Evolutionary conservation across 2,329 filamentous ascomycete species (phyloP), one percentile per base, ranked within the genome.

Genomic region (Sclerotinia subarctica): DNA sequence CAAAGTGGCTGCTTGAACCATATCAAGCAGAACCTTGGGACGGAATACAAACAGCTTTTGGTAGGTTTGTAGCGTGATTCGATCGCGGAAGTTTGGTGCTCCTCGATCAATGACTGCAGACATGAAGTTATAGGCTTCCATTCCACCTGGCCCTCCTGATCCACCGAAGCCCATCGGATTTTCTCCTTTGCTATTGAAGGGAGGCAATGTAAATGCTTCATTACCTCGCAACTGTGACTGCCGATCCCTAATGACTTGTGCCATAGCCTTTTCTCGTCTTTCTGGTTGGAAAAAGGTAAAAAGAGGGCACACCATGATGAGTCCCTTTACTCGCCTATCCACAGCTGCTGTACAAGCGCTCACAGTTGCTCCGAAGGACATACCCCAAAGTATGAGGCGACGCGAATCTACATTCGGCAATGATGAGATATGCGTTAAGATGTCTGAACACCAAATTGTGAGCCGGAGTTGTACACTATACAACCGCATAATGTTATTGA

Each of bases 261-360:
- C 42, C 11, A 63, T n/a, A 32, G 32, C 47, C 15, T 24, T 35
- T 63, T 44, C 42, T 19, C 44, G 59, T 26, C n/a, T 47, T 42
- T 42, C 35, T 29, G 60, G 32, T 8, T 24, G 46, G 17, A n/a
- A 32, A 17, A 63, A 63, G 42, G 4, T 63, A 42, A 63, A 32
- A 35, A 44, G 42, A 3, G 74, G 75, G 42, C 67, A 71, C 15
- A 77, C 60, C 8, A 74, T 70, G 15, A 79, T 68, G 5, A 79
- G 78, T 29, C 73, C 75, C 66, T 79, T 79, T 46, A 80, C 77
- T 51, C 79, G 72, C 21, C 74, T 74, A 69, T 82, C 80, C 0
- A 77, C 70, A 10, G 79, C 79, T n/a, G 76, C 79, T 32, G 79
- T 75, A 35, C 71, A 74, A 1, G 81, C 69, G 7, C 78, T 78